Base-by-base conservation (phyloP, 1,284 basidiomycete species). In the Malassezia pachydermatis region DNA sequence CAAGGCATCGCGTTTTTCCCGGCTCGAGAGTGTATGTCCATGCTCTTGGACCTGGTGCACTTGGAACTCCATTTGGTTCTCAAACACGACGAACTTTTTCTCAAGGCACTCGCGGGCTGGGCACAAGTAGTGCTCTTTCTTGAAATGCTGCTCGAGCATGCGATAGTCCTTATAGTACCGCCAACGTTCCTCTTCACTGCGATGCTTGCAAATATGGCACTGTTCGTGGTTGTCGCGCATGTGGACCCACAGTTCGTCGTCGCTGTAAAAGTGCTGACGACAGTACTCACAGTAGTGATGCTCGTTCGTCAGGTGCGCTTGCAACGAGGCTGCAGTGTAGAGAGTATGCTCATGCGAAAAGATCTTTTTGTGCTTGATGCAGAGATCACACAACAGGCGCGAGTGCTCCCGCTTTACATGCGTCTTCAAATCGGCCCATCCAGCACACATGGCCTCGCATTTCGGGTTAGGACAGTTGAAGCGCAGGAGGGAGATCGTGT, bases 141-240 rank as follows among this genome's bases (percentile, higher is more conserved):
- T 73, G 60, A 67, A 73, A 54, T 71, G 68, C 23, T 44, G 45
- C 44, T 68, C 76, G 68, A 65, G 70, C 59, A 59, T 59, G 40
- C 44, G 41, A 48, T 64, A 70, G 50, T 67, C 59, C 1, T 48
- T 17, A 45, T 60, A 70, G 45, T 67, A 70, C 27, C 56, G 58
- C 58, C 58, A 67, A 20, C 65, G 44, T 40, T 65, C 67, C 13
- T 61, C 61, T 27, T 63, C 66, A 38, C 41, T 51, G 8, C 64
- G 59, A 5, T 48, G 35, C 45, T 70, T 67, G 74, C 94, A 98
- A 24, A 98, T 76, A 65, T 94, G 94, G 72, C 94, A 98, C 67
- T 98, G 90, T 71, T 98, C 92, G 74, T 98, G 92, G 39, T 76
- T 77, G 66, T 90, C 84, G 37, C 90, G 80, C 84, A 95, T 89